Percentiles rank a stretch among this genome's conserved stretches.
These are phyloP conservation scores for Chenopodium quinoa DNA, from an alignment of 148 eudicot genomes.

Conservation along the genomic window DNA sequence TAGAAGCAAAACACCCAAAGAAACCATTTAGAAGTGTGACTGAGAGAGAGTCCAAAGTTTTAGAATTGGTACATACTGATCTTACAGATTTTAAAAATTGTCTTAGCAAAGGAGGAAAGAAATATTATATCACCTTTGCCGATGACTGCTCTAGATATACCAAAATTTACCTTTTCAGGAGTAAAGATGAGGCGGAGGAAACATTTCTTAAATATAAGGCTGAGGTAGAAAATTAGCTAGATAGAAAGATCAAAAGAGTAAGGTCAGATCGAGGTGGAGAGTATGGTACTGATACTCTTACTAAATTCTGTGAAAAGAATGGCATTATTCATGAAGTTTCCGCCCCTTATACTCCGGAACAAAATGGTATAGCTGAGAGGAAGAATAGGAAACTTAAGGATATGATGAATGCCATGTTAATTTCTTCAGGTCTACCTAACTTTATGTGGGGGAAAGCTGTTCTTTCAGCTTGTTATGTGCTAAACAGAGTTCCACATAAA, in stretches of 20 bases:
- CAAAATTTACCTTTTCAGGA: neutral
- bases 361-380: too few species aligned
- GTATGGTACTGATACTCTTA: neutral
- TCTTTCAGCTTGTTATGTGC: too few species aligned
- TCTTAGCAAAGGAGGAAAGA: neutral
- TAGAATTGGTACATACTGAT: neutral
- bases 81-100: neutral
- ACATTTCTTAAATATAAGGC: neutral
- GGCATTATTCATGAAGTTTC: conserved; percentile 1
- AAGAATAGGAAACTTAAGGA: neutral
- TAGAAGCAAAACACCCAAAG: neutral
- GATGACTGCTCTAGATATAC: neutral
- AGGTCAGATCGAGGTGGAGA: too few species aligned
- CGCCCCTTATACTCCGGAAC: neutral
- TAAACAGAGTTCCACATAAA: too few species aligned
- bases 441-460: neutral
- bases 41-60: neutral
- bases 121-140: neutral
- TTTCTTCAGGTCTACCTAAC: neutral
- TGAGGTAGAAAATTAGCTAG: neutral
- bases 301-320: neutral
- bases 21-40: neutral
- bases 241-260: neutral
- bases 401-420: conserved; percentile 2
- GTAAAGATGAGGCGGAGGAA: neutral